Base-by-base conservation (phyloP, 106 monocot genomes). In the Phalaenopsis aphrodite region DNA sequence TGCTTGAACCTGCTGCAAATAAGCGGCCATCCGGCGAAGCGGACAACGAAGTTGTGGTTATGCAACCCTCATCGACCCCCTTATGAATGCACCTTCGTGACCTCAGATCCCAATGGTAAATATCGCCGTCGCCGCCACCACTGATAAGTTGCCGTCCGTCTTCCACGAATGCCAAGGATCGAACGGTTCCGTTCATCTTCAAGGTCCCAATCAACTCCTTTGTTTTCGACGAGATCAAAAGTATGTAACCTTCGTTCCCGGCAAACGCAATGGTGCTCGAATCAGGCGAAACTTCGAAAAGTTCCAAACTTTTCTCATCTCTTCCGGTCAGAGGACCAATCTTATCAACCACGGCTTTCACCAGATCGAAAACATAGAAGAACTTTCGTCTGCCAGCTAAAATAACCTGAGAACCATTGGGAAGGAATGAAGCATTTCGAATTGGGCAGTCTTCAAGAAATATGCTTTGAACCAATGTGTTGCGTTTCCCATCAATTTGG, bases 51-150 rank as follows among this genome's bases (percentile, higher is more conserved):
- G 84, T 82, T 82, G 88, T 85, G 3, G 68, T 69, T 14, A 98
- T 23, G 47, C 90, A 94, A 39, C 92, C 97, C 67, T 94, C 97
- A 55, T 98, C 97, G 6, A 82, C 76, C 14, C 79, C 94, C 81
- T 89, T 92, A 80, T 94, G 90, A 45, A 94, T 81, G 82, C 97
- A 98, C 61, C 73, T 89, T 78, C 90, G 88, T 21, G 82, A 92
- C 56, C 97, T 79, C 10, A 98, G 87, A 85, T 98, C 97, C 97
- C 97, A 98, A 78, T 89, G 87, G 55, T 94, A 98, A 18, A 98
- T 77, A 46, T 98, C 87, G 45, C 97, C 97, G 84, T 94, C 94
- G 18, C 92, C 94, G 46, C 97, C 97, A 64, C 88, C 79, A 42
- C 92, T 92, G 55, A 98, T 23, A 1, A 98, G 84, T 78, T 88